Conservation (phyloP, 2,329 filamentous ascomycete species). For the Fusarium veterinarium region DNA sequence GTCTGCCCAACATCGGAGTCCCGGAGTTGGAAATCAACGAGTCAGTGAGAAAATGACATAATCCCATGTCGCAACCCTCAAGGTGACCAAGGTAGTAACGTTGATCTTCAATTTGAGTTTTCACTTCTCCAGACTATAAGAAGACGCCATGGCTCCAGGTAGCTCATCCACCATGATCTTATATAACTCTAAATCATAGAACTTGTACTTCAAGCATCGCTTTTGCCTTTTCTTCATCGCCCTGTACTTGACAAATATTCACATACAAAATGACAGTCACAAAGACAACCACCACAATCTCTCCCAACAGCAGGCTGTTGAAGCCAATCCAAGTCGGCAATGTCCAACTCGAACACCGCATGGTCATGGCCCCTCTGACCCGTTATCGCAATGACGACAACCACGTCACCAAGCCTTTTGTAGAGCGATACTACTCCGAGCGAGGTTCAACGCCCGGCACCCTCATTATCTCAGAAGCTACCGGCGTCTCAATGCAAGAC, state of each 20-base stretch:
- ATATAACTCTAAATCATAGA: background rate
- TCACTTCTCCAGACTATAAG: background rate
- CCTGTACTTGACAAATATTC: background rate
- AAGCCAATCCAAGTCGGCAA: slow-evolving; percentile 42
- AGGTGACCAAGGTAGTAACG: background rate
- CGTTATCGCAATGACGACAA: slow-evolving; percentile 60
- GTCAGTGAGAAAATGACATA: slow-evolving; percentile 4
- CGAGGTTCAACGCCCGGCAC: slow-evolving; percentile 58
- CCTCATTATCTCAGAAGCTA: slow-evolving; percentile 48
- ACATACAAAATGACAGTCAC: slow-evolving; percentile 19
- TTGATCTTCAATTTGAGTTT: background rate
- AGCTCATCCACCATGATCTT: background rate
- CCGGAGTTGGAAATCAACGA: slow-evolving; percentile 17
- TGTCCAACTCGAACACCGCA: slow-evolving; percentile 35
- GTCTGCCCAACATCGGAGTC: background rate
- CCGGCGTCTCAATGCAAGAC: slow-evolving; percentile 40
- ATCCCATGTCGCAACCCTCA: background rate
- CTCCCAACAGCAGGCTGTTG: slow-evolving; percentile 34
- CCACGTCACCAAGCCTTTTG: slow-evolving; percentile 45
- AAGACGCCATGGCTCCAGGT: background rate
- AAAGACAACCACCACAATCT: background rate
- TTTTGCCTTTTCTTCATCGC: background rate
- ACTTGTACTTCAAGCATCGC: background rate
- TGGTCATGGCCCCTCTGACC: slow-evolving; percentile 52
- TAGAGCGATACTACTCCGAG: slow-evolving; percentile 47